Evolutionary conservation across 306 rosid genomes (phyloP), one percentile per base, ranked within the genome.

Genomic region (Gastrolobium villosum): DNA sequence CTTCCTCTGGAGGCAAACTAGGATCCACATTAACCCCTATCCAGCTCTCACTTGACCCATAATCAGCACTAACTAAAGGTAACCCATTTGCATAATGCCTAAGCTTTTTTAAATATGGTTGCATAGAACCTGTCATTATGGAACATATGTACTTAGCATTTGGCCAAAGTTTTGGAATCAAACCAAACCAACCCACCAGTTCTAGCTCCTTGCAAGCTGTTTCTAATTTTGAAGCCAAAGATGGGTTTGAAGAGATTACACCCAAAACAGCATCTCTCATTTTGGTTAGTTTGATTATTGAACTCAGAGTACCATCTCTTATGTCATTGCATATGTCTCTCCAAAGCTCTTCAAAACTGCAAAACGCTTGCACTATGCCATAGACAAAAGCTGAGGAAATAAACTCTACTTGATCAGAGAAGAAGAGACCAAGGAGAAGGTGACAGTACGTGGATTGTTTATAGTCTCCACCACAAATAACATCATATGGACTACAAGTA

Each of bases 1-100:
- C 99, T 9, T 82, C 54, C 70, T 95, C 98, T 1, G 99, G 96
- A 1, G 89, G 83, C n/a, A 89, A 77, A 80, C 55, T 69, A 11
- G 99, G 96, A 66, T 95, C 97, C 82, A 92, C 84, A 70, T 92
- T 92, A 39, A 88, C 96, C 66, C 99, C 99, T 40, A 95, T 95
- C 99, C 99, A 95, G 61, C 99, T 89, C 92, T 95, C 99, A 10
- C 97, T 95, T 5, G 99, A 95, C 4, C 99, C 99, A 82, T 95
- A 95, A 1, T 91, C 99, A 43, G 92, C 99, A 79, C 98, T 89
- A 30, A 95, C 87, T 41, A 95, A 81, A n/a, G 97, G 90, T 80
- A 95, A 78, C 7, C 87, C 91, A 74, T 85, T 84, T 3, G 91
- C 97, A 43, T 91, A 95, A 73, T 82, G 96, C 74, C 94, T 86